Percentiles rank a stretch among this genome's conserved stretches.
phyloP scores from a whole-genome alignment of 257 asterid genomes.

The Capsicum pubescens region DNA sequence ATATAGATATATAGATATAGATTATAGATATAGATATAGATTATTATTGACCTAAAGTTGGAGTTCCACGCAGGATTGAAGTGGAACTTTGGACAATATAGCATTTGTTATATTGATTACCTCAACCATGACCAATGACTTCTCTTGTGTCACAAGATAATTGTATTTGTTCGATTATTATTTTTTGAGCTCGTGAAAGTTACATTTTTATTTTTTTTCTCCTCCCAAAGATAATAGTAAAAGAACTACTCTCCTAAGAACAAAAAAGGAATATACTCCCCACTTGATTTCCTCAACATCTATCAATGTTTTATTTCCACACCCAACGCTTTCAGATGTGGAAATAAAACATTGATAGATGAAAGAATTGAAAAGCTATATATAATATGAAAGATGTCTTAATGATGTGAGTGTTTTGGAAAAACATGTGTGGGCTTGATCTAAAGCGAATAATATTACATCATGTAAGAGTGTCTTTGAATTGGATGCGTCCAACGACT shows the following conservation, averaged over 20 bases:
- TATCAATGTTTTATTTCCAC: too few species aligned
- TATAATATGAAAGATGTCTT: too few species aligned
- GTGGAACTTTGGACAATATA: slow-evolving; percentile 8
- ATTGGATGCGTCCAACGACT: too few species aligned
- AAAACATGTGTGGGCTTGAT: too few species aligned
- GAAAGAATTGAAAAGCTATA: too few species aligned
- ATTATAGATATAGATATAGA: too few species aligned
- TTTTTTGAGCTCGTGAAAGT: neutral
- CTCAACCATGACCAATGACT: neutral
- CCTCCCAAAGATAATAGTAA: neutral
- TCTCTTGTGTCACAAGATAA: neutral
- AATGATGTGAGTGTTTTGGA: too few species aligned
- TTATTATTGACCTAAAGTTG: neutral
- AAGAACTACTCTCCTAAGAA: neutral
- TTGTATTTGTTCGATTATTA: neutral
- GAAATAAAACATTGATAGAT: too few species aligned
- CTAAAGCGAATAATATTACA: too few species aligned
- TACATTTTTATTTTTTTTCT: neutral
- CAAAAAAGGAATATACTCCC: neutral
- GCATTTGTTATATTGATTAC: neutral
- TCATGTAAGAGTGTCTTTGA: too few species aligned
- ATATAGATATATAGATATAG: too few species aligned
- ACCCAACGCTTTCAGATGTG: too few species aligned
- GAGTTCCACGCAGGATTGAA: slow-evolving; percentile 8
- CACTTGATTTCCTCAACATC: neutral